Evolutionary conservation across 768 basidiomycete species (phyloP), one percentile per base, ranked within the genome.

Genomic region (Psilocybe subaeruginosa): DNA sequence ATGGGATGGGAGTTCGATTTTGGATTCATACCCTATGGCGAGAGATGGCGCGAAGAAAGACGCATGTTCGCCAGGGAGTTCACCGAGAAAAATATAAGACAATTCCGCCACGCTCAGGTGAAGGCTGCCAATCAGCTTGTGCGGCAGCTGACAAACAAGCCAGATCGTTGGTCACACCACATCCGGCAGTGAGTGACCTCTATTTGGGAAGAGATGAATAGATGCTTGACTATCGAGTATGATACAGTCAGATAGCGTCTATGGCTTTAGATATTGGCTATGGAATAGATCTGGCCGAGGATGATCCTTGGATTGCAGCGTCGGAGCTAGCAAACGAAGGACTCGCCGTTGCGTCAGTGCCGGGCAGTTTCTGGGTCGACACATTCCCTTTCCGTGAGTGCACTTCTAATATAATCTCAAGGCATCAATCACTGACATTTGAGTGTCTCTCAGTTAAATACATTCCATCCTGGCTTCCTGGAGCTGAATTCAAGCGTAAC

Each of bases 41-140:
- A 57, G n/a, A 46, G 56, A 19, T 57, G 56, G 56, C 56, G 56
- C 31, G 56, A 57, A 57, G 56, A 57, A 17, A 46, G 56, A 8
- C 56, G 56, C 27, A 57, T 57, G 56, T 57, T 57, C 46, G 43
- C 56, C 30, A 57, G 49, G 46, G 56, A 57, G 45, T 57, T 57
- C 29, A 57, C n/a, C 14, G 56, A 57, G 12, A 57, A 48, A 16
- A 48, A 48, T 37, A 57, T 57, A 45, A 57, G 43, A 23, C 56
- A 57, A 46, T 57, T 57, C 17, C 56, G 56, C 30, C 45, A 45
- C 31, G 45, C 56, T n/a, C 56, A 57, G 35, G 19, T 48, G 2
- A 57, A 33, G 47, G 56, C 56, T n/a, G 46, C 46, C 9, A 16
- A 48, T 48, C 46, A 47, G 46, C 56, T 57, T 11, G 56, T 48